Evolutionary conservation across 495 filamentous ascomycete species (phyloP).

Genomic region (Aeminium ludgeri): DNA sequence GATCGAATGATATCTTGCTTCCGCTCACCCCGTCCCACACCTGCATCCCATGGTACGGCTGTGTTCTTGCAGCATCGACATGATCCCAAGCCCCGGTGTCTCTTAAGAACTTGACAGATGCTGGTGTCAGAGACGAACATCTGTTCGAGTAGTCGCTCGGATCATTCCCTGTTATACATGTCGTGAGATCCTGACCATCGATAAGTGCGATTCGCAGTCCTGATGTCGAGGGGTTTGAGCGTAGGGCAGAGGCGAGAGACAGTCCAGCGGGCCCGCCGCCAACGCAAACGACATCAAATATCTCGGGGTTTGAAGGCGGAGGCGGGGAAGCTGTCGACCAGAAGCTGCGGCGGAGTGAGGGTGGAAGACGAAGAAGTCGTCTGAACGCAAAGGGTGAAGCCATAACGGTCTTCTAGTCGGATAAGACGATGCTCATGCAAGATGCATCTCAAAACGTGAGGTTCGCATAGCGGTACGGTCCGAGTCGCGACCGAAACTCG

Average conservation of each 20-base stretch:
- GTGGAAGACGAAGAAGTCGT: constrained; percentile 9
- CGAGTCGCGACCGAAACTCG: too few species aligned
- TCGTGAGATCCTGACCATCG: constrained; percentile 67
- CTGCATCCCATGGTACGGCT: constrained; percentile 80
- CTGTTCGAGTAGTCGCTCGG: constrained; percentile 71
- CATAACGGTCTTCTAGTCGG: too few species aligned
- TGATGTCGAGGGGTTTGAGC: constrained; percentile 56
- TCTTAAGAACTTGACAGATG: constrained; percentile 38
- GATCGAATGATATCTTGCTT: constrained; percentile 77
- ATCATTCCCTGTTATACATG: constrained; percentile 45
- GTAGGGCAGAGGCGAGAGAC: constrained; percentile 69
- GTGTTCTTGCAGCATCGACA: constrained; percentile 49
- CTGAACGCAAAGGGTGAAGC: not conserved
- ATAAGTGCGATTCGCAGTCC: constrained; percentile 73
- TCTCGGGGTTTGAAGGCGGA: constrained; percentile 28
- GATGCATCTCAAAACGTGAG: too few species aligned
- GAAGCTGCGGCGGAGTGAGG: constrained; percentile 5
- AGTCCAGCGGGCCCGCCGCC: constrained; percentile 93
- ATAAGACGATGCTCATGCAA: too few species aligned
- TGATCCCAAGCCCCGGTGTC: constrained; percentile 76
- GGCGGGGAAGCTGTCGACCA: constrained; percentile 2
- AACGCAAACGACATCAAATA: constrained; percentile 91
- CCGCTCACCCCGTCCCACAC: constrained; percentile 93
- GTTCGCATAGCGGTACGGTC: too few species aligned
- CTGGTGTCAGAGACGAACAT: constrained; percentile 82